Percentiles rank a stretch among this genome's conserved stretches.
Evolutionary conservation across 768 basidiomycete species (phyloP).

Genomic region (Rhizopogon vinicolor): DNA sequence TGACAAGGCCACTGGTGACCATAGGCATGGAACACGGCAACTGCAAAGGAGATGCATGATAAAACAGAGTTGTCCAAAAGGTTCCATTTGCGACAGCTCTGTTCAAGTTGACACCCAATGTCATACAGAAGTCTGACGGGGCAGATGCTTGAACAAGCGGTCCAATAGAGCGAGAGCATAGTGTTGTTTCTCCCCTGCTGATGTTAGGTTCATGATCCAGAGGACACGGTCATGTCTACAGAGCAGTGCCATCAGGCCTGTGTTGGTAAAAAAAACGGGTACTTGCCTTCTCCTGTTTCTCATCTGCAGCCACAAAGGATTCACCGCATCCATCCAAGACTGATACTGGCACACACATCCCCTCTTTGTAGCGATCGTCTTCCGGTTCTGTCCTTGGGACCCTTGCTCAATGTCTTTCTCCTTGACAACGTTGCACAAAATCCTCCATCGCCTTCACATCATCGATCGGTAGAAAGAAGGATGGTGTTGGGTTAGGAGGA

Average conservation of each 20-base stretch:
- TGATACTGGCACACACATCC: slow-evolving; percentile 22
- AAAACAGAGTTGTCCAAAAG: neutral
- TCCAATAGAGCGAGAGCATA: slow-evolving; percentile 13
- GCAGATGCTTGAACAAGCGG: neutral
- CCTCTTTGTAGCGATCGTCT: slow-evolving; percentile 12
- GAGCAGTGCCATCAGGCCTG: slow-evolving; percentile 11
- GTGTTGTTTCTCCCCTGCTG: slow-evolving; percentile 13
- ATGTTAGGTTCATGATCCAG: slow-evolving; percentile 13
- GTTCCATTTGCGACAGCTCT: slow-evolving; percentile 3
- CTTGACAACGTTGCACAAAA: neutral
- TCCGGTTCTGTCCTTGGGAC: neutral
- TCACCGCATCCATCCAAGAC: slow-evolving; percentile 29
- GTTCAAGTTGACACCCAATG: slow-evolving; percentile 4
- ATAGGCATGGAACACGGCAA: slow-evolving; percentile 10
- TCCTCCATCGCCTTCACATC: slow-evolving; percentile 16
- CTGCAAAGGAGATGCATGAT: slow-evolving; percentile 16
- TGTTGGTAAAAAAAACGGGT: slow-evolving; percentile 11
- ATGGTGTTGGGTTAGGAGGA: neutral
- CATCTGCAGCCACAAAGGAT: slow-evolving; percentile 19
- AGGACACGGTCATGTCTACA: slow-evolving; percentile 15
- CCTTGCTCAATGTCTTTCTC: neutral
- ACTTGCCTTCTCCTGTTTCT: slow-evolving; percentile 15
- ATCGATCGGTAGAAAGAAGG: slow-evolving; percentile 16
- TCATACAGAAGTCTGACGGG: neutral
- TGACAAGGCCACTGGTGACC: no score